Percentiles rank a stretch among this genome's conserved stretches.
Evolutionary conservation across 352 stramenopile genomes (phyloP).

Genomic region (Phytophthora tubulina): DNA sequence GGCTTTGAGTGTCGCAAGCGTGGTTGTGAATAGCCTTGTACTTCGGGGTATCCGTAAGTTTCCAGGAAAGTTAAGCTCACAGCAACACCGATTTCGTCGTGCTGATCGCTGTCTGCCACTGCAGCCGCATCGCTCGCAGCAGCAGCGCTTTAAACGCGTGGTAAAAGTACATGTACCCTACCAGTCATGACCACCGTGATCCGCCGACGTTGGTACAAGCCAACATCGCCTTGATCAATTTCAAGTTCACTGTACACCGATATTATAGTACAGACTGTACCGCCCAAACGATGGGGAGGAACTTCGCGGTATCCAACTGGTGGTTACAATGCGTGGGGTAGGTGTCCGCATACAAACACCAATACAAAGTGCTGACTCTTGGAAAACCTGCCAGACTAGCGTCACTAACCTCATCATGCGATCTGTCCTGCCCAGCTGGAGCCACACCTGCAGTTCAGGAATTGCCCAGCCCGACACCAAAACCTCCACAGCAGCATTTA

Average conservation of each 20-base stretch:
- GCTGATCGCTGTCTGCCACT: constrained; percentile 1
- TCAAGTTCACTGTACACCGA: background rate
- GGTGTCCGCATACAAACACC: constrained; percentile 19
- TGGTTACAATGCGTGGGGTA: constrained; percentile 10
- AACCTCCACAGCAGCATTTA: constrained; percentile 14
- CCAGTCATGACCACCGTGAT: too few species aligned
- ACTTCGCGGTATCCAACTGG: constrained; percentile 31
- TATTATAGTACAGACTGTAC: background rate
- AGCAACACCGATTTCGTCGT: background rate
- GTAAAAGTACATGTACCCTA: background rate
- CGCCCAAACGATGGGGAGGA: constrained; percentile 29
- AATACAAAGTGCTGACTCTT: constrained; percentile 29
- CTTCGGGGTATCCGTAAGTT: too few species aligned
- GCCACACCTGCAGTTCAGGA: constrained; percentile 31
- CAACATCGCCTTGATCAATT: background rate
- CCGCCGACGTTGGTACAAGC: too few species aligned
- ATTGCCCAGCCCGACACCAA: constrained; percentile 26
- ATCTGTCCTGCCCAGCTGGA: constrained; percentile 22
- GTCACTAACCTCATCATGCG: constrained; percentile 26
- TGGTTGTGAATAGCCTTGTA: too few species aligned
- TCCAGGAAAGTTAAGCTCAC: too few species aligned
- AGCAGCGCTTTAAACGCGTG: background rate
- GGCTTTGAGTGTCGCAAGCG: too few species aligned
- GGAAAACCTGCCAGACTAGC: constrained; percentile 27
- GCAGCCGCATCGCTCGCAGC: background rate